A percentile compares a stretch with the other conserved stretches of the same genome.
These are phyloP conservation scores for Trifolium subterraneum DNA, from an alignment of 306 rosid genomes.

Conservation along the genomic window DNA sequence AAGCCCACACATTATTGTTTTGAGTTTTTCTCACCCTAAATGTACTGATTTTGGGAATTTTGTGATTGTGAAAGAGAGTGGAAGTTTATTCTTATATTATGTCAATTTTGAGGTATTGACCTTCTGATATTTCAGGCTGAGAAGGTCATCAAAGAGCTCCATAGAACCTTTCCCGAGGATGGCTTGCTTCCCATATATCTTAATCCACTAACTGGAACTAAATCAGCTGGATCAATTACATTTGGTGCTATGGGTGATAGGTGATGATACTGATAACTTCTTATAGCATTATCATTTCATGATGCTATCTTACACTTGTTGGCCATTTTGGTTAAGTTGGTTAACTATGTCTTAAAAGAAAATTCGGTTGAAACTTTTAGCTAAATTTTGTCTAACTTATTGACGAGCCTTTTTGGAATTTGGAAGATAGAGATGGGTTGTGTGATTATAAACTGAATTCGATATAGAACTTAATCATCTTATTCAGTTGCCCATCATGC, in stretches of 20 bases:
- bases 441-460: conserved; percentile 17
- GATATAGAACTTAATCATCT: conserved; percentile 12
- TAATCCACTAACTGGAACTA: conserved; percentile 68
- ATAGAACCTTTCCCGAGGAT: conserved; percentile 71
- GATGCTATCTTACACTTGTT: conserved; percentile 18
- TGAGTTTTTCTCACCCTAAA: conserved; percentile 23
- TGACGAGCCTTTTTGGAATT: conserved; percentile 2
- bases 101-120: conserved; percentile 43
- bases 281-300: conserved; percentile 5
- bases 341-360: conserved; percentile 23
- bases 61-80: conserved; percentile 21
- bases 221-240: conserved; percentile 65
- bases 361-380: conserved; percentile 22
- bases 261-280: conserved; percentile 48
- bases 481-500: conserved; percentile 14
- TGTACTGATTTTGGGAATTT: conserved; percentile 1
- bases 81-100: conserved; percentile 28
- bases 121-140: conserved; percentile 57
- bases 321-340: neutral
- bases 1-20: conserved; percentile 3
- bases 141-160: conserved; percentile 67
- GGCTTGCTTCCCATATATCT: conserved; percentile 88
- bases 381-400: conserved; percentile 2
- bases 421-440: conserved; percentile 21
- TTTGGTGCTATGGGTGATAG: conserved; percentile 99